Percentiles rank a stretch among this genome's conserved stretches.
These are phyloP conservation scores for Acidomyces sp. DNA, from an alignment of 495 filamentous ascomycete genomes.

Conservation along the genomic window DNA sequence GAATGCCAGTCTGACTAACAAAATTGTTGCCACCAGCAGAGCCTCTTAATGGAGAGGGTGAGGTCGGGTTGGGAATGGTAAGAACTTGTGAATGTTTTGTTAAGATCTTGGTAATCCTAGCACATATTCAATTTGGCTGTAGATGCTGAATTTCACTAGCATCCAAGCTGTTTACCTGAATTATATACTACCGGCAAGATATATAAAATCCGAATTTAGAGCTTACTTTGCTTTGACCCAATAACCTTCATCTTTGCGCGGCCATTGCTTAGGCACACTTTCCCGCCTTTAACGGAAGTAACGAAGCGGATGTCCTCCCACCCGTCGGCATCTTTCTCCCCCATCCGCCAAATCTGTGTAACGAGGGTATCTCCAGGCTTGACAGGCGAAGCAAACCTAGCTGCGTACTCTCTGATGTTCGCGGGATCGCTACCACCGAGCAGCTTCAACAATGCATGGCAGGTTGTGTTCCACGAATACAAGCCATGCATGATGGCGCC, in stretches of 20 bases:
- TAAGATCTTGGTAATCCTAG: too few relatives aligned
- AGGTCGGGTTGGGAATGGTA: too few relatives aligned
- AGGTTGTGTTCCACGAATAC: slow-evolving; percentile 68
- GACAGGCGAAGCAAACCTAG: slow-evolving; percentile 73
- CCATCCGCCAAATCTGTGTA: slow-evolving; percentile 50
- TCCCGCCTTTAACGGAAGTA: slow-evolving; percentile 53
- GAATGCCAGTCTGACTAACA: too few relatives aligned
- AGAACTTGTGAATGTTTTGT: too few relatives aligned
- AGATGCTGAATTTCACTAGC: too few relatives aligned
- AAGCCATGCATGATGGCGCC: slow-evolving; percentile 81
- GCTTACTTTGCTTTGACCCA: slow-evolving; percentile 27
- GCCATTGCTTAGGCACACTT: slow-evolving; percentile 73
- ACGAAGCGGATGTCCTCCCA: slow-evolving; percentile 74
- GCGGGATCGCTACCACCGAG: slow-evolving; percentile 63
- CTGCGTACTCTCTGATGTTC: slow-evolving; percentile 76
- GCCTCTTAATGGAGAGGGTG: too few relatives aligned
- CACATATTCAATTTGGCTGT: too few relatives aligned
- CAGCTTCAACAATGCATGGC: slow-evolving; percentile 58
- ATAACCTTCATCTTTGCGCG: slow-evolving; percentile 59
- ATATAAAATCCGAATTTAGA: too few relatives aligned
- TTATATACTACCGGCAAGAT: too few relatives aligned
- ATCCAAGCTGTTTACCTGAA: too few relatives aligned
- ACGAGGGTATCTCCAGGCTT: slow-evolving; percentile 60
- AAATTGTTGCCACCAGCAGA: too few relatives aligned
- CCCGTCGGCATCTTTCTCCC: slow-evolving; percentile 47